These are phyloP conservation scores for Skeletonema marinoi DNA, from an alignment of 108 stramenopile genomes.

Conservation along the genomic window DNA sequence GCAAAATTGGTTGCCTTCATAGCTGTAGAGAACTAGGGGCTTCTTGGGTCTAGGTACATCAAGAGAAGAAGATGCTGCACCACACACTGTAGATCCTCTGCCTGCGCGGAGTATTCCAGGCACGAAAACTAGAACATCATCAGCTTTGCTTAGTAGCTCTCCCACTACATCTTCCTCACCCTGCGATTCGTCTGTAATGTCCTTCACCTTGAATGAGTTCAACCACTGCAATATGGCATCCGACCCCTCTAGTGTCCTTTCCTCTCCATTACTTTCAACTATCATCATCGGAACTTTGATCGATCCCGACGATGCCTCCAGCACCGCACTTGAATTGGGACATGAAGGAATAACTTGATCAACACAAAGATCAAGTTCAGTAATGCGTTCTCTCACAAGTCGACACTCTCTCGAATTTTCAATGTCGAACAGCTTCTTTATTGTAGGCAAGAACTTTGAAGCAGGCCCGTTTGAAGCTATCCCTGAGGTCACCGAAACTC, in stretches of 20 bases:
- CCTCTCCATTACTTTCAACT: slow-evolving; percentile 27
- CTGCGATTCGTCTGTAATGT: background rate
- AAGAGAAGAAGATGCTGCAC: slow-evolving; percentile 23
- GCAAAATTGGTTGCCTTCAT: slow-evolving; percentile 88
- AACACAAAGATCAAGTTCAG: slow-evolving; percentile 79
- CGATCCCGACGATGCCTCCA: background rate
- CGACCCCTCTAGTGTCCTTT: slow-evolving; percentile 44
- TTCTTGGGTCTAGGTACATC: slow-evolving; percentile 24
- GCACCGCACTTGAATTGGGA: slow-evolving; percentile 8
- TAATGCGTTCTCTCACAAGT: slow-evolving; percentile 76
- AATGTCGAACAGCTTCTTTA: slow-evolving; percentile 54
- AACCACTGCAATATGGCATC: slow-evolving; percentile 20
- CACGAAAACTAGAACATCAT: background rate
- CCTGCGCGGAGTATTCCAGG: slow-evolving; percentile 33
- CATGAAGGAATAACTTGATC: slow-evolving; percentile 51
- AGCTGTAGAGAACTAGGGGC: slow-evolving; percentile 59
- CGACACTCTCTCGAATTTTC: slow-evolving; percentile 66
- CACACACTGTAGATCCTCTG: slow-evolving; percentile 25
- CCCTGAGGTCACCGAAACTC: slow-evolving; percentile 42
- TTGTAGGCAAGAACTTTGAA: slow-evolving; percentile 11
- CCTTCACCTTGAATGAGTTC: background rate
- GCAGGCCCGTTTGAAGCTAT: slow-evolving; percentile 18
- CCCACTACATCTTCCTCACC: background rate
- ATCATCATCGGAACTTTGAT: slow-evolving; percentile 33
- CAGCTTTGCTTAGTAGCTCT: background rate